Percentiles rank a stretch among this genome's conserved stretches.
These are phyloP conservation scores for Lichtheimia ramosa DNA, from an alignment of 371 early-diverging fungal species.

Conservation along the genomic window DNA sequence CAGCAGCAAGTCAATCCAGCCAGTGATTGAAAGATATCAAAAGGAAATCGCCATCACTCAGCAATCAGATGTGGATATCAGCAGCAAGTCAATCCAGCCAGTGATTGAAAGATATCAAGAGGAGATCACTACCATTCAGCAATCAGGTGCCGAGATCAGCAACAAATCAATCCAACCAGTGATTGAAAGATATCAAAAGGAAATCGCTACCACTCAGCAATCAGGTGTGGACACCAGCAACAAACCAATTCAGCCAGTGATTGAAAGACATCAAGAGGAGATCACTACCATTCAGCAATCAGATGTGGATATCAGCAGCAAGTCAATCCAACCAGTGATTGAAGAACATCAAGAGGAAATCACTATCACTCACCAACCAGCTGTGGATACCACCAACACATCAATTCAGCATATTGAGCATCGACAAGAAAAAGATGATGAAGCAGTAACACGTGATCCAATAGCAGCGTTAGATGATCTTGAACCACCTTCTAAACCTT, in stretches of 20 bases:
- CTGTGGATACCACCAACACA: too few relatives aligned
- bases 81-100: neutral
- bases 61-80: too few relatives aligned
- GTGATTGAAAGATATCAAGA: too few relatives aligned
- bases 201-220: neutral
- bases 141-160: too few relatives aligned
- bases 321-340: too few relatives aligned
- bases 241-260: neutral
- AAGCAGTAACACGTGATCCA: too few relatives aligned
- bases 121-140: neutral
- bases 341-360: neutral
- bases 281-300: neutral
- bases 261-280: neutral
- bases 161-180: neutral
- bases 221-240: too few relatives aligned
- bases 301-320: too few relatives aligned
- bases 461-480: neutral
- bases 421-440: neutral
- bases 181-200: neutral
- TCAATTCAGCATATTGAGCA: neutral
- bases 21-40: too few relatives aligned
- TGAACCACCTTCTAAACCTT: neutral
- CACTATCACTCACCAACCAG: neutral
- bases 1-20: too few relatives aligned
- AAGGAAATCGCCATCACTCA: neutral